These are phyloP conservation scores for Hypoxylon sp. DNA, from an alignment of 2,329 filamentous ascomycete species.

Conservation along the genomic window DNA sequence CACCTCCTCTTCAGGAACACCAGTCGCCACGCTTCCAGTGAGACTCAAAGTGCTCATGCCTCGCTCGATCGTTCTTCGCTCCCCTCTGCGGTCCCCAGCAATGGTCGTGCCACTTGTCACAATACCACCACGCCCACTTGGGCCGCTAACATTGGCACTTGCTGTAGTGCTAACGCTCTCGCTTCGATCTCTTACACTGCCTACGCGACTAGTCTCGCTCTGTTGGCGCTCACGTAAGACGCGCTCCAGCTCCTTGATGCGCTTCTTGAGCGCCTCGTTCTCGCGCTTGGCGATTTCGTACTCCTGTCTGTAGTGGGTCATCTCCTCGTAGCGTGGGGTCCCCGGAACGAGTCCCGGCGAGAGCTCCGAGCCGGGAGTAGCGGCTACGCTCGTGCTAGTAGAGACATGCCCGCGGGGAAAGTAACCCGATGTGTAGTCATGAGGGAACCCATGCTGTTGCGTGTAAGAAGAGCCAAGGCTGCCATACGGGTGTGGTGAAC, in stretches of 20 bases:
- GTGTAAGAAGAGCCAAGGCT: slow-evolving; percentile 53
- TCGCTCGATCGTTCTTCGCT: slow-evolving; percentile 51
- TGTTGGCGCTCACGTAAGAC: slow-evolving; percentile 58
- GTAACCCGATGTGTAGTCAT: slow-evolving; percentile 42
- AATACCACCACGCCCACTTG: slow-evolving; percentile 36
- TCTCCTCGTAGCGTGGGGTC: slow-evolving; percentile 70
- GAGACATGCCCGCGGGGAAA: slow-evolving; percentile 45
- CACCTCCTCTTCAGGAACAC: slow-evolving; percentile 67
- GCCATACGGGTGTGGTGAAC: slow-evolving; percentile 44
- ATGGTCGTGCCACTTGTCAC: slow-evolving; percentile 53
- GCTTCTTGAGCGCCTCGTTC: slow-evolving; percentile 68
- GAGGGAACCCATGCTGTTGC: slow-evolving; percentile 55
- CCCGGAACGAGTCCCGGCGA: slow-evolving; percentile 65
- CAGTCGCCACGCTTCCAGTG: slow-evolving; percentile 57
- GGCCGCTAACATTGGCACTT: slow-evolving; percentile 55
- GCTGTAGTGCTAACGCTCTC: slow-evolving; percentile 63
- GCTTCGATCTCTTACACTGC: slow-evolving; percentile 49
- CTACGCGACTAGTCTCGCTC: slow-evolving; percentile 49
- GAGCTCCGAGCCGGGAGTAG: slow-evolving; percentile 55
- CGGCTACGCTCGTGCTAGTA: slow-evolving; percentile 52
- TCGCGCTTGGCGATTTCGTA: slow-evolving; percentile 69
- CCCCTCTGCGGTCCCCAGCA: slow-evolving; percentile 55
- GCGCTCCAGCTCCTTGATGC: slow-evolving; percentile 69
- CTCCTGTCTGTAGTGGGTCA: slow-evolving; percentile 66
- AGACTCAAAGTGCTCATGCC: slow-evolving; percentile 57